phyloP scores from a whole-genome alignment of 768 basidiomycete species.

The Phallus indusiatus region DNA sequence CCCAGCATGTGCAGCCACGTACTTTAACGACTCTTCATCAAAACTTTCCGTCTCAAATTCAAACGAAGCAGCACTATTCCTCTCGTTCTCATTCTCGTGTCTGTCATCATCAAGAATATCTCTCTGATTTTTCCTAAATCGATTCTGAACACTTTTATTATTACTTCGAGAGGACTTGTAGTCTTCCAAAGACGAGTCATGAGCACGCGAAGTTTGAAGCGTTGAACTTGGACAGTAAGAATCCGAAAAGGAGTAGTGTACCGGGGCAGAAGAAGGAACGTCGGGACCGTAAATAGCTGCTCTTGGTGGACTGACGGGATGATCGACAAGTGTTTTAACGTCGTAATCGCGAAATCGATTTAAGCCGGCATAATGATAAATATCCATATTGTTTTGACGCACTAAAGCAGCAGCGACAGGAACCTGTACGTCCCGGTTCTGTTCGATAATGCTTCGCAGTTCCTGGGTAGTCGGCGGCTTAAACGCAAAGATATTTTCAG shows the following conservation, averaged over 20 bases:
- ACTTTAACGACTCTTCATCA: not conserved
- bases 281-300: not conserved
- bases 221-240: not conserved
- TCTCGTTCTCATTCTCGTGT: not conserved
- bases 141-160: not conserved
- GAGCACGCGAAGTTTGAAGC: not conserved
- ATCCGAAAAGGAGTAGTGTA: not conserved
- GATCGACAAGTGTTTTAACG: conserved; percentile 1
- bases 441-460: conserved; percentile 20
- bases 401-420: conserved; percentile 11
- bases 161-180: not conserved
- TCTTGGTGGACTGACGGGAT: not conserved
- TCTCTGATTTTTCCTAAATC: not conserved
- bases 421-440: conserved; percentile 19
- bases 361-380: conserved; percentile 12
- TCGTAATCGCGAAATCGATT: conserved; percentile 11
- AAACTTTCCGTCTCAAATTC: not conserved
- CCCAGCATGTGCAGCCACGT: conserved; percentile 13
- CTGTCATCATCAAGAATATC: not conserved
- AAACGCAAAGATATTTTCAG: conserved; percentile 86
- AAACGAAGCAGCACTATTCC: not conserved
- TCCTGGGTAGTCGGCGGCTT: conserved; percentile 70
- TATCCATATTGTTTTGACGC: conserved; percentile 13
- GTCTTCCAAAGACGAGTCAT: not conserved
- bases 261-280: not conserved